Conservation (phyloP, 495 filamentous ascomycete species). For the Xylaria grammica region DNA sequence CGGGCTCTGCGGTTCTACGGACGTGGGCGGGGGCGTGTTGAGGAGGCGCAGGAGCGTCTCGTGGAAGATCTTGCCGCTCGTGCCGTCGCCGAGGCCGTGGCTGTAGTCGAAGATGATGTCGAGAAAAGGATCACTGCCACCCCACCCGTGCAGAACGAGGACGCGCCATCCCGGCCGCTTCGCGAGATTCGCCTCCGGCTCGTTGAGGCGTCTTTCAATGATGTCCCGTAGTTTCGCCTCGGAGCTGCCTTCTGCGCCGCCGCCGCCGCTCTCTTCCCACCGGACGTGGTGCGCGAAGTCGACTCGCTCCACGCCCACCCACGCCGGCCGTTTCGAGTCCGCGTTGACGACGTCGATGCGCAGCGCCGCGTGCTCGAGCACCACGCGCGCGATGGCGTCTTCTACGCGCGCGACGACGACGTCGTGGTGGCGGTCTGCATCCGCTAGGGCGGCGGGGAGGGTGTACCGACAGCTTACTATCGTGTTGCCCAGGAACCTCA, state of each 20-base stretch:
- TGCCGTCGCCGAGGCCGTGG: constrained; percentile 43
- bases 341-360: constrained; percentile 39
- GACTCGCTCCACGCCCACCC: constrained; percentile 33
- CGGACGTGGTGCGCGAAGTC: constrained; percentile 39
- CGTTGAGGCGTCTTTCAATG: constrained; percentile 35
- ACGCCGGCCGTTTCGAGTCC: constrained; percentile 34
- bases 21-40: not conserved
- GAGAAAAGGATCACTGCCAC: constrained; percentile 12
- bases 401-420: constrained; percentile 25
- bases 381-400: constrained; percentile 36
- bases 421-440: not conserved
- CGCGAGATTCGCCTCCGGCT: constrained; percentile 27
- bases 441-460: constrained; percentile 21
- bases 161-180: constrained; percentile 41
- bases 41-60: constrained; percentile 37
- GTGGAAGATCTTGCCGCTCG: constrained; percentile 41
- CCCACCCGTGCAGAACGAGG: constrained; percentile 25
- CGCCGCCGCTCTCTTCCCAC: constrained; percentile 19
- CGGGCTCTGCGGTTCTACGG: not conserved
- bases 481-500: constrained; percentile 41
- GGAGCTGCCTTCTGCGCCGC: constrained; percentile 20
- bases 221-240: constrained; percentile 15
- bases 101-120: constrained; percentile 42
- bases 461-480: constrained; percentile 41
- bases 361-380: constrained; percentile 37